Evolutionary conservation across 1,284 basidiomycete genomes (phyloP).

Genomic region (Pholiota adiposa): DNA sequence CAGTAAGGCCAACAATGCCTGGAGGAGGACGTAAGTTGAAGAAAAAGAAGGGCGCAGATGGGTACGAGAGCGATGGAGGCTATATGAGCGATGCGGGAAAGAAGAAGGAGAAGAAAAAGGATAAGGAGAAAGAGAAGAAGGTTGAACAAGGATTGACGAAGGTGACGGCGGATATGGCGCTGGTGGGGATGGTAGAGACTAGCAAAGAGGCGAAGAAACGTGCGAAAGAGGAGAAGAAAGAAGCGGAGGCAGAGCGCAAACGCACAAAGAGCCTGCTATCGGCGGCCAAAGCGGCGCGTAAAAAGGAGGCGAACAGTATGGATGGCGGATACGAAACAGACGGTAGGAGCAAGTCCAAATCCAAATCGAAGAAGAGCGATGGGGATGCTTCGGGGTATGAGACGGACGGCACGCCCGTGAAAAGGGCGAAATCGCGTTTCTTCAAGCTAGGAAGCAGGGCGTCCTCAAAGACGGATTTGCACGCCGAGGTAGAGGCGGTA

Average conservation of each 20-base stretch:
- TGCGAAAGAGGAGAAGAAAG: slow-evolving; percentile 34
- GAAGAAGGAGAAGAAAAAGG: slow-evolving; percentile 31
- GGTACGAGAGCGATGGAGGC: slow-evolving; percentile 59
- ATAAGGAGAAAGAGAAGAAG: slow-evolving; percentile 18
- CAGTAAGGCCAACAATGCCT: slow-evolving; percentile 31
- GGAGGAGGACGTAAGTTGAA: slow-evolving; percentile 34
- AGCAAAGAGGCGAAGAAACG: slow-evolving; percentile 24
- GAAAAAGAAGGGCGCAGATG: slow-evolving; percentile 45
- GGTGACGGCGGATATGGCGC: neutral
- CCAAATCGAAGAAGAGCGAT: slow-evolving; percentile 28
- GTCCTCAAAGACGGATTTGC: slow-evolving; percentile 36
- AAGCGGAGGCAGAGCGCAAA: slow-evolving; percentile 34
- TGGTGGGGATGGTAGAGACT: slow-evolving; percentile 27
- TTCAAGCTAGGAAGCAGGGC: slow-evolving; percentile 38
- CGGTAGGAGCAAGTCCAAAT: slow-evolving; percentile 25
- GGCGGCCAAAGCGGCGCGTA: slow-evolving; percentile 39
- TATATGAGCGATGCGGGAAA: slow-evolving; percentile 50
- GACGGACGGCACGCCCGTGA: slow-evolving; percentile 35
- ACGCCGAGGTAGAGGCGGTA: slow-evolving; percentile 22
- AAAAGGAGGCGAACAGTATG: slow-evolving; percentile 19
- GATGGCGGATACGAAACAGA: slow-evolving; percentile 36
- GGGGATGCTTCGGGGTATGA: slow-evolving; percentile 36
- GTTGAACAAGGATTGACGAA: slow-evolving; percentile 22
- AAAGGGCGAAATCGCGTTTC: slow-evolving; percentile 38
- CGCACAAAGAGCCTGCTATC: slow-evolving; percentile 49